Evolutionary conservation across 805 yeast species (phyloP), one percentile per base, ranked within the genome.

Genomic region (Barnettozyma botsteinii): DNA sequence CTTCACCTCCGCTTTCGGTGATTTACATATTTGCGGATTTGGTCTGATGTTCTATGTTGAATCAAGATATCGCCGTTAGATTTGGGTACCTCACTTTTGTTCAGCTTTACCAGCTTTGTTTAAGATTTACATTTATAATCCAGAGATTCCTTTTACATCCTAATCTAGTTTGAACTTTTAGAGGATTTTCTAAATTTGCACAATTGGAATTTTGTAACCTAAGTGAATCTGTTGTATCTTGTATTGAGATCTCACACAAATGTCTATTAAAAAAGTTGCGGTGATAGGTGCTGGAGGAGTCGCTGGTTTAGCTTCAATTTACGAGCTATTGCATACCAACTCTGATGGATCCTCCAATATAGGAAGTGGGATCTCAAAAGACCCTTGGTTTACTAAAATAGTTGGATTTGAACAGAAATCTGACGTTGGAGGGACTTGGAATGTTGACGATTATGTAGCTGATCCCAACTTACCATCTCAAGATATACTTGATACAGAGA

Each of bases 351-450:
- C 54, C 2, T 56, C 64, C 0, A 42, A 61, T 3, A 43, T 59
- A 10, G 45, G 37, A 1, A 7, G 10, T 2, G 41, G 37, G 3
- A 18, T 4, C 14, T 37, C 29, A 17, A 28, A 11, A 24, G 31
- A 51, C 31, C 56, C 55, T 1, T 53, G 51, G 18, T 65, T 65
- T 40, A 50, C 56, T 8, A 53, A 59, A 33, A 46, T 70, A 17
- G 67, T 66, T 12, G 73, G 66, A 1, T 70, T 70, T 51, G 77
- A 71, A 46, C 72, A 66, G 41, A 67, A 66, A 35, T 27, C 46
- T 8, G 55, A 48, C 19, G 54, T 70, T 22, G 77, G 76, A n/a
- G 77, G 76, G 2, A 63, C 68, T 7, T 70, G 75, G 75, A 49
- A 57, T 27, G 49, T 62, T 5, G 51, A 48, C 15, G 33, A 45